These are phyloP conservation scores for Lodderomyces pseudojiufengensis DNA, from an alignment of 1,139 yeast genomes.

Conservation along the genomic window DNA sequence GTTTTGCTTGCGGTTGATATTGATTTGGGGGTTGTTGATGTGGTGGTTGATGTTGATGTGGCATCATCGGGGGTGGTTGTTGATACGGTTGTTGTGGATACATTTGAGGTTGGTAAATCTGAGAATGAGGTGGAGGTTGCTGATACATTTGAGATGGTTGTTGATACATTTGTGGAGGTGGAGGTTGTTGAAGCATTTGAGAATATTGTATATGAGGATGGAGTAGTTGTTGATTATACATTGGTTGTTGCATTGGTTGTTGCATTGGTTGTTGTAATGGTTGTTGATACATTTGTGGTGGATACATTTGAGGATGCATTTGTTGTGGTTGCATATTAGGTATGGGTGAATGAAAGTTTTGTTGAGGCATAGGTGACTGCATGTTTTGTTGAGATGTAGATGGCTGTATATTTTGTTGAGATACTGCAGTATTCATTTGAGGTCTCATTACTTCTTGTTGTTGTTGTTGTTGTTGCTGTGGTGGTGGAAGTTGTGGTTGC, in stretches of 20 bases:
- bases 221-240: conserved; percentile 8
- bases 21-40: background rate
- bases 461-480: conserved; percentile 3
- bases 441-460: too few species aligned
- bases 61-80: background rate
- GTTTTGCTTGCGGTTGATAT: background rate
- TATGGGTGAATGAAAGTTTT: background rate
- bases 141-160: conserved; percentile 10
- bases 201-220: conserved; percentile 3
- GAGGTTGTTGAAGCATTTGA: conserved; percentile 1
- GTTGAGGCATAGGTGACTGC: conserved; percentile 4
- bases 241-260: conserved; percentile 6
- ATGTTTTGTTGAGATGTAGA: conserved; percentile 8
- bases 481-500: conserved; percentile 6
- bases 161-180: background rate
- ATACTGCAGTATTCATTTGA: too few species aligned
- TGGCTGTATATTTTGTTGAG: too few species aligned
- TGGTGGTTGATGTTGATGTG: conserved; percentile 9
- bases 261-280: conserved; percentile 5
- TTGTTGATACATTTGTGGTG: conserved; percentile 1
- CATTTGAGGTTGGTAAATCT: conserved; percentile 3
- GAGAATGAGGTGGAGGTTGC: conserved; percentile 1
- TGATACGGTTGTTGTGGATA: conserved; percentile 1
- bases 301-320: conserved; percentile 2
- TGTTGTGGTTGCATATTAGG: background rate